phyloP scores from a whole-genome alignment of 441 rosid species.

The Croton laevigatus region DNA sequence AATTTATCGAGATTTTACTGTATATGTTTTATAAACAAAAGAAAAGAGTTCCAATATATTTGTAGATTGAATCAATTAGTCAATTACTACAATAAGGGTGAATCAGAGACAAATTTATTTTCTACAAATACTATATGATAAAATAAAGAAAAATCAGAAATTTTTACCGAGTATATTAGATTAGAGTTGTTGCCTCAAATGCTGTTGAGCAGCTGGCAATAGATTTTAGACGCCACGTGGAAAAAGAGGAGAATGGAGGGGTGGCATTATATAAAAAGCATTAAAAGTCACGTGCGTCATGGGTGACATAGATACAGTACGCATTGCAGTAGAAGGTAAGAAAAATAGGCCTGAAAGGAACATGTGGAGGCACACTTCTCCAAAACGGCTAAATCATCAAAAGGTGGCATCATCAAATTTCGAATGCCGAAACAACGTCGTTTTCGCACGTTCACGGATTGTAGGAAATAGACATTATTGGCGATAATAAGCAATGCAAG shows the following conservation, averaged over 20 bases:
- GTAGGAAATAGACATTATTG: background rate
- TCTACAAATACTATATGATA: no score
- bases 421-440: background rate
- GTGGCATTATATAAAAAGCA: background rate
- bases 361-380: background rate
- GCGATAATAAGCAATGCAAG: background rate
- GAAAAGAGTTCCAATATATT: no score
- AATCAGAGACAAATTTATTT: no score
- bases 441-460: background rate
- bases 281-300: constrained; percentile 19
- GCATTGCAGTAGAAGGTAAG: background rate
- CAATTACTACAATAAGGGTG: no score
- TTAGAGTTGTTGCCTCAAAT: no score
- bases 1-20: no score
- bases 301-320: background rate
- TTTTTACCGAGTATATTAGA: no score
- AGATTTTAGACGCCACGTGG: background rate
- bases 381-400: background rate
- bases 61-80: no score
- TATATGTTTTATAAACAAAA: no score
- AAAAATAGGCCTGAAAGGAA: background rate
- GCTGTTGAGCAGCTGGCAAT: background rate
- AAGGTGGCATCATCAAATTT: no score
- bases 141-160: no score
- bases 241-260: background rate